Base-by-base conservation (phyloP, 768 basidiomycete genomes). In the Boletus subparvulus region DNA sequence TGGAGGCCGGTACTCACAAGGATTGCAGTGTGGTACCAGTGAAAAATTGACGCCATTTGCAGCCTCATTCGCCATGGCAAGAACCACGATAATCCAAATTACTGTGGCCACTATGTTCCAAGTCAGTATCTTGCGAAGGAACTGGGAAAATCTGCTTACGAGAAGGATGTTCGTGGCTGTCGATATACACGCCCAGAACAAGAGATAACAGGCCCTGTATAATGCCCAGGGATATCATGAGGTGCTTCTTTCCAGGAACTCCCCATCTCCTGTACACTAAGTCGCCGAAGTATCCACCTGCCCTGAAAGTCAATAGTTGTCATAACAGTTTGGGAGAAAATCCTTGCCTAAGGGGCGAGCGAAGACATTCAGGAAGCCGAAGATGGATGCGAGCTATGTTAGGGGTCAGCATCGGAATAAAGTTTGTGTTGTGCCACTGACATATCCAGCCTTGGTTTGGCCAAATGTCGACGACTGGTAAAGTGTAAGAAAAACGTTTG, bases 121-220 rank as follows among this genome's bases (percentile, higher is more conserved):
- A 35, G 35, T 35, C 35, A 35, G 35, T 35, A 35, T 35, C 6
- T 35, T 35, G 13, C 35, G 5, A 14, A 2, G 13, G 14, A 35
- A 35, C 36, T 21, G 45, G 37, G 21, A 13, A 24, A 17, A 61
- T 14, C 6, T 21, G 2, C 64, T 51, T 30, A 69, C 69, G 58
- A 3, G 63, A 61, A 24, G 69, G 65, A 3, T 65, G 21, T 1
- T 47, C 10, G 37, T 61, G 59, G 26, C 28, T 56, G 47, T 73
- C 69, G 14, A 74, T 69, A 52, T 82, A 82, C 6, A 81, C 49
- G 21, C 84, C 84, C 21, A 56, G 44, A 19, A 44, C 49, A 10
- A 56, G 21, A 19, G 55, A 47, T 35, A 56, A 13, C 12, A 56
- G 21, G 16, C 55, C 55, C 39, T 56, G 55, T 5, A 13, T 9